Percentiles rank a stretch among this genome's conserved stretches.
Evolutionary conservation across 2,329 filamentous ascomycete genomes (phyloP).

Genomic region (Fusarium tuaranense): DNA sequence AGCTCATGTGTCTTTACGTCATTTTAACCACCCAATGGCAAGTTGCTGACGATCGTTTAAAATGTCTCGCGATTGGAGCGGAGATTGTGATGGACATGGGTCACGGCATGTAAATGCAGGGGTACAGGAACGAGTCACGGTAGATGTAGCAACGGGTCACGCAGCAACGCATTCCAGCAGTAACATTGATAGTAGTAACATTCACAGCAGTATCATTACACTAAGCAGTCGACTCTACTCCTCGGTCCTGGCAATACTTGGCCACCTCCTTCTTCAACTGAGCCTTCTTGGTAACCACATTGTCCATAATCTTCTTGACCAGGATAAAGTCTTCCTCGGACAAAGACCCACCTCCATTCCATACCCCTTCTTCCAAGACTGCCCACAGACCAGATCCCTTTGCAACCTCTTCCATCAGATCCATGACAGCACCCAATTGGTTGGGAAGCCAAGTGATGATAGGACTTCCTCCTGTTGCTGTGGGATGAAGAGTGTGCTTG

Average conservation of each 20-base stretch:
- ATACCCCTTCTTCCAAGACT: slow-evolving; percentile 31
- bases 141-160: not conserved
- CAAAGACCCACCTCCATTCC: slow-evolving; percentile 33
- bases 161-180: not conserved
- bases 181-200: not conserved
- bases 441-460: slow-evolving; percentile 90
- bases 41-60: not conserved
- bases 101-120: not conserved
- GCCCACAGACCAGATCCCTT: slow-evolving; percentile 45
- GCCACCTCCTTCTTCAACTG: slow-evolving; percentile 79
- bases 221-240: slow-evolving; percentile 45
- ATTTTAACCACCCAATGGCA: slow-evolving; percentile 5
- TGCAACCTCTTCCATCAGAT: slow-evolving; percentile 74
- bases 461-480: slow-evolving; percentile 82
- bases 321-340: slow-evolving; percentile 25
- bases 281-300: slow-evolving; percentile 71
- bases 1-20: not conserved
- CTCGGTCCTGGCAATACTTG: slow-evolving; percentile 77
- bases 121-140: not conserved
- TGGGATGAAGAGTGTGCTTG: slow-evolving; percentile 80
- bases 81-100: slow-evolving; percentile 1
- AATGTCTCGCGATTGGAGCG: not conserved
- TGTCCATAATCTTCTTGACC: slow-evolving; percentile 70
- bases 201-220: not conserved
- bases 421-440: slow-evolving; percentile 80